Evolutionary conservation across 164 flowering plant species (phyloP).

Genomic region (Kingdonia uniflora): DNA sequence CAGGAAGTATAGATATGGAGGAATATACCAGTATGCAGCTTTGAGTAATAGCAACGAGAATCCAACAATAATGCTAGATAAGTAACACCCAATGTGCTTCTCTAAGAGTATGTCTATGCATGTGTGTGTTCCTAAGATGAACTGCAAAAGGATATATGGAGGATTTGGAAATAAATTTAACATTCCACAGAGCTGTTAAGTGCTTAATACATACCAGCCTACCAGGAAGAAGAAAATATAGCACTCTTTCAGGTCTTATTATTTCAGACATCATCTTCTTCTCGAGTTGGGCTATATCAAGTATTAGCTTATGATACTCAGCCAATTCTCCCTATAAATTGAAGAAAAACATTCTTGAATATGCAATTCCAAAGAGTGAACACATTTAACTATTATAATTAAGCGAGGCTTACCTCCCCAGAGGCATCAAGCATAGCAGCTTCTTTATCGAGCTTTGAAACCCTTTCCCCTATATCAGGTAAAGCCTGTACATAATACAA

Average conservation of each 20-base stretch:
- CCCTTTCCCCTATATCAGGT: conserved; percentile 77
- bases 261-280: conserved; percentile 91
- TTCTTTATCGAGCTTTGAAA: conserved; percentile 75
- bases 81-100: no score
- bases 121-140: no score
- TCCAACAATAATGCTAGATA: no score
- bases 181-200: no score
- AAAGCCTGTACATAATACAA: conserved; percentile 43
- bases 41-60: no score
- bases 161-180: no score
- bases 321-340: conserved; percentile 65
- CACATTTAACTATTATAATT: background rate
- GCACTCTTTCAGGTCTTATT: conserved; percentile 84
- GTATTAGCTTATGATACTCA: conserved; percentile 75
- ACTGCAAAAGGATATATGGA: no score
- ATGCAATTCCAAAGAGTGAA: background rate
- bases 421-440: conserved; percentile 84
- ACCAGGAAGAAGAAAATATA: conserved; percentile 75
- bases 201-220: conserved; percentile 61
- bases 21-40: no score
- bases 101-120: no score
- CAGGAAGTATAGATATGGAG: no score
- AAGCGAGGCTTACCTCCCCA: conserved; percentile 55
- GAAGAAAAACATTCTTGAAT: conserved; percentile 7
- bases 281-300: conserved; percentile 71